Base-by-base conservation (phyloP, 805 yeast genomes). In the Candida fluviatilis region DNA sequence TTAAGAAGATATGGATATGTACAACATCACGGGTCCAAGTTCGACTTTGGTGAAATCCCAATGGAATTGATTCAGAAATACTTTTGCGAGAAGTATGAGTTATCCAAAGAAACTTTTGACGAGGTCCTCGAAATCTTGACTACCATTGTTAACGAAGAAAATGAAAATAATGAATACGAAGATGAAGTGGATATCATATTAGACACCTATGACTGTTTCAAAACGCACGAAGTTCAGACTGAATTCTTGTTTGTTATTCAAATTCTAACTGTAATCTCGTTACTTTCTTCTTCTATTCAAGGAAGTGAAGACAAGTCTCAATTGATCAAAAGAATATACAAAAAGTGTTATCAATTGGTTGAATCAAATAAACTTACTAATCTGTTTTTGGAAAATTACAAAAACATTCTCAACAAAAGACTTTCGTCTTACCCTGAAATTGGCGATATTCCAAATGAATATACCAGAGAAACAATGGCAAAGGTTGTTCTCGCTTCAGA, bases 1-100 rank as follows among this genome's bases (percentile, higher is more conserved):
- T 66, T 93, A 39, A 75, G 99, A 51, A 74, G 95, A 40, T 91
- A 91, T 50, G 99, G 99, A 0, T 91, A 86, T 51, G 93, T 88
- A 18, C 96, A 90, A 60, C 57, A 64, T 44, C 70, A 68, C 15
- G 86, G 87, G 0, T 83, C 93, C 2, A 76, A 74, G 34, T 77
- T 68, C 54, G 98, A 91, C 57, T 83, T 85, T 51, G 96, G 82
- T 5, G 98, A 91, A 58, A 50, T 91, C 3, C 69, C 80, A 1
- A 47, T 82, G 18, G 47, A 52, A 0, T 52, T 56, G 3, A 65
- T 81, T 11, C 65, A 62, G 36, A 50, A 58, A 1, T 66, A 65
- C 6, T 69, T 75, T 35, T 38, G 44, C 3, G 44, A 45, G 12
- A 43, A 46, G 6, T 36, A 52, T 3, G 45, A 52, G 7, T 34